Base-by-base conservation (phyloP, 495 filamentous ascomycete genomes). In the Xylaria longipes region DNA sequence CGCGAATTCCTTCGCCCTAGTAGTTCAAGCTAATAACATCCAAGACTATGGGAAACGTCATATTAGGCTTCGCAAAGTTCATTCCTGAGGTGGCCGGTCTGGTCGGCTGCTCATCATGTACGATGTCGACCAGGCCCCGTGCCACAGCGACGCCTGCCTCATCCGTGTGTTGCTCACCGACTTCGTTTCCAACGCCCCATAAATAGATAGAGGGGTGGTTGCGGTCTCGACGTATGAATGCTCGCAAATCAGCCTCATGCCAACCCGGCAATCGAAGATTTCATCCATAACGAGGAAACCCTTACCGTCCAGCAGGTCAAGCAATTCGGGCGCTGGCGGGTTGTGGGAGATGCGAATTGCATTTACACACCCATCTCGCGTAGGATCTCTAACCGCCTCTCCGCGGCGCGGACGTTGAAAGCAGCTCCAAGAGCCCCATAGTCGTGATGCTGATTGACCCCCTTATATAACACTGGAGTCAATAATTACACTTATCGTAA, bases 231-330 rank as follows among this genome's bases (percentile, higher is more conserved):
- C 82, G 78, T 33, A 84, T 57, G 56, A 84, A 84, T 6, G 76
- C 52, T 1, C 82, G 78, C 9, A 84, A 76, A 69, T 85, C 80
- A 14, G 82, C 69, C 73, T 84, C 81, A 69, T 79, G 75, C 82
- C 83, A 85, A 68, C 82, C 80, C 4, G 73, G 52, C 41, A 72
- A 68, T 85, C 83, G 66, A 85, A 83, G 39, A 81, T 80, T 58
- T 83, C 82, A 62, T 83, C 81, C 33, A 90, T 72, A 1, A 90
- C 79, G 79, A 90, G 81, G 29, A 90, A 73, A 0, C 88, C 89
- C 76, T 88, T 81, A 14, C 75, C 75, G 73, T 89, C 87, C 2
- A 87, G 84, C 0, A 90, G 74, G 3, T 86, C 80, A 48, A 88
- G 86, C 6, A 90, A 71, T 62, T 87, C 85, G 0, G 87, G 85